Evolutionary conservation across 495 filamentous ascomycete genomes (phyloP), one percentile per base, ranked within the genome.

Genomic region (Tuber microsphaerosporum): DNA sequence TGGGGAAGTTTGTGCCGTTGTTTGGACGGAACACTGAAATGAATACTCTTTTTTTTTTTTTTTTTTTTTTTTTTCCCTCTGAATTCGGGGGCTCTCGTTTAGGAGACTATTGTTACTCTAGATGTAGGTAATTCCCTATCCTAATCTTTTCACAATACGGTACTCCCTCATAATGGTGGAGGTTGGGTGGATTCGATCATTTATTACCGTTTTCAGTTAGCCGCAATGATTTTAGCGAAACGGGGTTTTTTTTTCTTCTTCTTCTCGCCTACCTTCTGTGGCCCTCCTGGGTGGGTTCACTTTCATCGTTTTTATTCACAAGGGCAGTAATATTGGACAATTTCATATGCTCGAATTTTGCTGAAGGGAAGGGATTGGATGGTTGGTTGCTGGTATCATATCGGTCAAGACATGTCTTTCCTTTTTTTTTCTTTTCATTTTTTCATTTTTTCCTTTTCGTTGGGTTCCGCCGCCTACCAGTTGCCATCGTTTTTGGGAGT

Each of bases 401-500:
- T 31, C 51, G 73, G 70, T 68, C 70, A 41, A 70, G 69, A 4
- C 61, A 65, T 72, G 71, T 56, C 65, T 34, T 65, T 75, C 39
- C 34, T 31, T 39, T 12, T 43, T 43, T 43, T 43, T 43, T 43
- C 41, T 42, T 42, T 42, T 42, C 41, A 6, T 42, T 43, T 43
- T 43, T 9, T 43, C 7, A 7, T 43, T 43, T 34, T 65, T 75
- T 41, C 16, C 19, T 26, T 74, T 46, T 74, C 70, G 14, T 71
- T 73, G 72, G 73, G 42, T 43, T 51, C 31, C 51, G 44, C 46
- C 51, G 43, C 45, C n/a, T 76, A 44, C 43, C 74, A 72, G 48
- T 56, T 77, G 69, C 46, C 34, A 77, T 76, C 68, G 69, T 71
- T 76, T 76, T 69, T 74, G 69, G 74, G 74, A 45, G 69, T 76